Conservation (phyloP, 2,329 filamentous ascomycete genomes). For the Colletotrichum orbiculare region DNA sequence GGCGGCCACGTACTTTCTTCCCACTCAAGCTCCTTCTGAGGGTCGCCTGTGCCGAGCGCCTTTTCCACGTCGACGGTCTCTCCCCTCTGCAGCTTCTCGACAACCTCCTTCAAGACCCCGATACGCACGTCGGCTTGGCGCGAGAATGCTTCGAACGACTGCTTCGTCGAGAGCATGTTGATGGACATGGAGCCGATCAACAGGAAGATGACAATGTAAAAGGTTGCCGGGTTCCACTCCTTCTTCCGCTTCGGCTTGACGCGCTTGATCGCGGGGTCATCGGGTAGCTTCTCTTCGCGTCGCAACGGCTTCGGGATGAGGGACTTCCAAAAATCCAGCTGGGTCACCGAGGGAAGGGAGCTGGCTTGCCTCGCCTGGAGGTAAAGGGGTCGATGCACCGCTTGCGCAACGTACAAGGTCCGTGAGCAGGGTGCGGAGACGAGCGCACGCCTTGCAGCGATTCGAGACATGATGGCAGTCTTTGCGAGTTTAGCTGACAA, state of each 20-base stretch:
- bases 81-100: constrained; percentile 75
- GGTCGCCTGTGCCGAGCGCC: constrained; percentile 81
- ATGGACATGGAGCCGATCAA: constrained; percentile 97
- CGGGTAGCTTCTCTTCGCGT: constrained; percentile 48
- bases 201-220: constrained; percentile 83
- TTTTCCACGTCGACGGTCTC: constrained; percentile 88
- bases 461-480: constrained; percentile 24
- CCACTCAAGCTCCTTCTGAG: constrained; percentile 84
- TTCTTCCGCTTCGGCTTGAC: constrained; percentile 61
- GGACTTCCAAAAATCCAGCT: constrained; percentile 74
- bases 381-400: constrained; percentile 16
- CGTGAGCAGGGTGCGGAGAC: constrained; percentile 22
- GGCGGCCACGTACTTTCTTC: constrained; percentile 74
- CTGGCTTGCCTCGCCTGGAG: constrained; percentile 45
- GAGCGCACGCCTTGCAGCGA: constrained; percentile 5
- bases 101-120: constrained; percentile 77
- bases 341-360: constrained; percentile 62
- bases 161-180: constrained; percentile 85
- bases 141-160: constrained; percentile 77
- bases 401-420: constrained; percentile 6
- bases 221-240: constrained; percentile 84
- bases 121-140: constrained; percentile 85
- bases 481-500: background rate
- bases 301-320: constrained; percentile 76
- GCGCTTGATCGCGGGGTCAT: constrained; percentile 44